Percentiles rank a stretch among this genome's conserved stretches.
Conservation (phyloP, 176 grass and related monocot genomes). For the Alopecurus myosuroides region DNA sequence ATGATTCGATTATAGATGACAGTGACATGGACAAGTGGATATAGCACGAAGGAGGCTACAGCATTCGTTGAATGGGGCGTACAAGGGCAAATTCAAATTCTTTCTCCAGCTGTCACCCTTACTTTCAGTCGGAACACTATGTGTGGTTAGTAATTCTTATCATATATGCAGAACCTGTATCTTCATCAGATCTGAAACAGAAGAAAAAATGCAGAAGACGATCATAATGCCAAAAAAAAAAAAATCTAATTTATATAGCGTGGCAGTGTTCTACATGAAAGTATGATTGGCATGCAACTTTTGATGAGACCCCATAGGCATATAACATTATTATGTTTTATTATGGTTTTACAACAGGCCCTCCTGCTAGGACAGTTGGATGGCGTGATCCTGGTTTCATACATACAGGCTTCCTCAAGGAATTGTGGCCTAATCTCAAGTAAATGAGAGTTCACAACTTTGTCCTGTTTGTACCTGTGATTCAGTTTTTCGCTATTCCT, state of each 20-base stretch:
- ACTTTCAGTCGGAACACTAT: conserved; percentile 66
- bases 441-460: conserved; percentile 22
- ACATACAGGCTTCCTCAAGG: conserved; percentile 84
- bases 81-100: conserved; percentile 45
- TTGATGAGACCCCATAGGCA: background rate
- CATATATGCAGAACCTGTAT: background rate
- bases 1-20: conserved; percentile 62
- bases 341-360: conserved; percentile 39
- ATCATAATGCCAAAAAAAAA: background rate
- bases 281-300: background rate
- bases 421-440: conserved; percentile 84
- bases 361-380: conserved; percentile 88
- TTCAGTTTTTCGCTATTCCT: background rate
- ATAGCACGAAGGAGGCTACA: conserved; percentile 56
- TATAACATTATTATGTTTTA: background rate
- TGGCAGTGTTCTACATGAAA: background rate
- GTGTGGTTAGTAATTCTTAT: conserved; percentile 64
- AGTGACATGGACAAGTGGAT: conserved; percentile 96
- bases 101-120: conserved; percentile 74
- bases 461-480: background rate
- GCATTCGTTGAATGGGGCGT: conserved; percentile 81
- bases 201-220: background rate
- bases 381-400: conserved; percentile 94
- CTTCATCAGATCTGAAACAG: background rate
- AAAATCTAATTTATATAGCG: background rate